Conservation (phyloP, 495 filamentous ascomycete genomes). For the Halenospora varia region DNA sequence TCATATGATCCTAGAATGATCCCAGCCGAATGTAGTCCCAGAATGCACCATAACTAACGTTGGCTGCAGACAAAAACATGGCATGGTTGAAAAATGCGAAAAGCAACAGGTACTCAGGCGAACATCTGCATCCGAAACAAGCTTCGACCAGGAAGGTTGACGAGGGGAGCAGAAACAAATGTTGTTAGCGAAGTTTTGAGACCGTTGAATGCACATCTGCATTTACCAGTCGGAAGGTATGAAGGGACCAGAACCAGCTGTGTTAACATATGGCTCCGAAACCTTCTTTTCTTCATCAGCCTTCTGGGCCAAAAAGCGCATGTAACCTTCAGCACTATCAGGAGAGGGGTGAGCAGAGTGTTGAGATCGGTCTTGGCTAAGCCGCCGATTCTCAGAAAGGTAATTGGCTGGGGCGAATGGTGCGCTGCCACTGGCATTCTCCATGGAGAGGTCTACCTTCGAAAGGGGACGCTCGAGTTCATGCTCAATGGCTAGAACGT, state of each 20-base stretch:
- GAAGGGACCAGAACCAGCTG: slow-evolving; percentile 9
- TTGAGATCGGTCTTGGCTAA: not conserved
- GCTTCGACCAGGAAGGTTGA: not conserved
- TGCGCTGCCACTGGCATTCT: not conserved
- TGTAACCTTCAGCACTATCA: slow-evolving; percentile 15
- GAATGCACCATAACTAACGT: not conserved
- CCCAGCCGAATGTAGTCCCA: no score
- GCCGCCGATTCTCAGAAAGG: slow-evolving; percentile 5
- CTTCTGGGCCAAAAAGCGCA: slow-evolving; percentile 18
- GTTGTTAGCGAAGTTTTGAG: not conserved
- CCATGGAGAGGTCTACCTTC: slow-evolving; percentile 8
- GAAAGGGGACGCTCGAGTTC: not conserved
- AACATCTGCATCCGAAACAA: not conserved
- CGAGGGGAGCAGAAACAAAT: not conserved
- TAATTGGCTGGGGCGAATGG: not conserved
- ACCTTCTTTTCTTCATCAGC: slow-evolving; percentile 15
- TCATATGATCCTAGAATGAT: no score
- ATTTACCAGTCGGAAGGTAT: slow-evolving; percentile 16
- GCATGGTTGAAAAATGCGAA: not conserved
- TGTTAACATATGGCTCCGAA: slow-evolving; percentile 12
- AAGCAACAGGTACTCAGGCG: not conserved
- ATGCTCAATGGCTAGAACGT: slow-evolving; percentile 2
- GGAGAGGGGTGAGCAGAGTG: not conserved
- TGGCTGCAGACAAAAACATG: not conserved
- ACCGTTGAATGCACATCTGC: not conserved